phyloP scores from a whole-genome alignment of 257 asterid species.

The Cruciata laevipes region DNA sequence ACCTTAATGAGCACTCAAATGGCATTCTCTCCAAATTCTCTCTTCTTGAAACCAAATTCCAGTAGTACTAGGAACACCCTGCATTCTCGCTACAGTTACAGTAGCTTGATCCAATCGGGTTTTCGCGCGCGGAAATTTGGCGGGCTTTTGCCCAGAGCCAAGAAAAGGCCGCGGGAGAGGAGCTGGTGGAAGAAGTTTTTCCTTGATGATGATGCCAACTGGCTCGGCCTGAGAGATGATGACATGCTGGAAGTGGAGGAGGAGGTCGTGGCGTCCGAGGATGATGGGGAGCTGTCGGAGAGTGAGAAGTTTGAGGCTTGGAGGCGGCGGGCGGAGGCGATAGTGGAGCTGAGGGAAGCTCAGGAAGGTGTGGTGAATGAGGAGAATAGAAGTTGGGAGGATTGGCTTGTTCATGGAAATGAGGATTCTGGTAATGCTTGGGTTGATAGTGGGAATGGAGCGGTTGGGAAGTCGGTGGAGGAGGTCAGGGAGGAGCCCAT shows the following conservation, averaged over 20 bases:
- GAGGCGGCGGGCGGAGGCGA: constrained; percentile 90
- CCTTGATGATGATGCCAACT: constrained; percentile 73
- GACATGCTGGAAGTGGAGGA: constrained; percentile 49
- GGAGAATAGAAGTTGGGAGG: constrained; percentile 91
- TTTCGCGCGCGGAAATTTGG: constrained; percentile 39
- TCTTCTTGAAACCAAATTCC: constrained; percentile 31
- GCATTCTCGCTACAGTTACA: constrained; percentile 20
- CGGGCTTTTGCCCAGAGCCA: constrained; percentile 60
- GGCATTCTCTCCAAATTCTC: constrained; percentile 50
- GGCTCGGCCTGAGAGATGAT: constrained; percentile 89
- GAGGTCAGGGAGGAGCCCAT: constrained; percentile 39
- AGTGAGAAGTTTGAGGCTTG: constrained; percentile 91
- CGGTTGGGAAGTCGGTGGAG: constrained; percentile 28
- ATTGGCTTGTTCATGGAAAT: constrained; percentile 68
- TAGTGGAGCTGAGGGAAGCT: constrained; percentile 87
- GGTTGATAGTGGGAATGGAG: constrained; percentile 46
- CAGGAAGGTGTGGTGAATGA: constrained; percentile 75
- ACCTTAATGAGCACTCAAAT: constrained; percentile 88
- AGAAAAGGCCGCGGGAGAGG: constrained; percentile 43
- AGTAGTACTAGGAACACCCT: constrained; percentile 17
- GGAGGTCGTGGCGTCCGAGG: constrained; percentile 45
- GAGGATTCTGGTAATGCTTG: constrained; percentile 47
- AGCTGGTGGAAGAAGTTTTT: constrained; percentile 89
- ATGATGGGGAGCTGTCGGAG: constrained; percentile 47
- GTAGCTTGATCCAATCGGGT: constrained; percentile 29